These are phyloP conservation scores for Penicillium sp. DNA, from an alignment of 2,329 filamentous ascomycete species.

Conservation along the genomic window DNA sequence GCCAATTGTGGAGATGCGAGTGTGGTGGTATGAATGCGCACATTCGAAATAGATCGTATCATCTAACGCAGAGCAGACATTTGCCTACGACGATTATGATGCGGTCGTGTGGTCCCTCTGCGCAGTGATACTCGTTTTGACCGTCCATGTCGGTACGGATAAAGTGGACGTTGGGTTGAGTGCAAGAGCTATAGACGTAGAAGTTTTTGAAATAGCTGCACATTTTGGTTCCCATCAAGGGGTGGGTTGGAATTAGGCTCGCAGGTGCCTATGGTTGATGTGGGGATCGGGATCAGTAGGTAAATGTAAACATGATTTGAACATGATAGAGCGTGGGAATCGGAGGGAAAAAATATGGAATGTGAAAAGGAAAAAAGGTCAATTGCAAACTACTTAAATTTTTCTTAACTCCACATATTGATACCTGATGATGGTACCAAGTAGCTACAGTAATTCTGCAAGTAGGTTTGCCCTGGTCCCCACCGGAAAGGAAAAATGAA, in stretches of 20 bases:
- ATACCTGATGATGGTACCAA: conserved; percentile 14
- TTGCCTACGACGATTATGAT: conserved; percentile 70
- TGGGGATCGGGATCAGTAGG: background rate
- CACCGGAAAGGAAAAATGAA: background rate
- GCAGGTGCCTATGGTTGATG: background rate
- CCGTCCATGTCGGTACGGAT: conserved; percentile 70
- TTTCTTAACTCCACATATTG: conserved; percentile 16
- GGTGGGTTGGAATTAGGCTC: background rate
- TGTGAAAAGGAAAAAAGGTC: background rate
- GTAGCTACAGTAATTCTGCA: conserved; percentile 14
- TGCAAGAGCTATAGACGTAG: conserved; percentile 72
- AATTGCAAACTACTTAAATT: conserved; percentile 6
- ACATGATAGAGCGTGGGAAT: background rate
- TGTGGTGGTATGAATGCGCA: too few species aligned
- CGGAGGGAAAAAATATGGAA: background rate
- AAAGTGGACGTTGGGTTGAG: conserved; percentile 69
- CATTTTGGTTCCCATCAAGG: conserved; percentile 39
- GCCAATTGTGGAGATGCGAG: too few species aligned
- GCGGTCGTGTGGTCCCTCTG: conserved; percentile 68
- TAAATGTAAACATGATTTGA: background rate
- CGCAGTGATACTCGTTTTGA: conserved; percentile 59
- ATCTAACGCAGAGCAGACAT: conserved; percentile 54
- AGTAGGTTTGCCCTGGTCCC: background rate
- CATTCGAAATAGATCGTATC: background rate
- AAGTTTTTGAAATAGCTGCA: conserved; percentile 71